Evolutionary conservation across 75 land plant genomes (phyloP).

Genomic region (Sequoiadendron giganteum): DNA sequence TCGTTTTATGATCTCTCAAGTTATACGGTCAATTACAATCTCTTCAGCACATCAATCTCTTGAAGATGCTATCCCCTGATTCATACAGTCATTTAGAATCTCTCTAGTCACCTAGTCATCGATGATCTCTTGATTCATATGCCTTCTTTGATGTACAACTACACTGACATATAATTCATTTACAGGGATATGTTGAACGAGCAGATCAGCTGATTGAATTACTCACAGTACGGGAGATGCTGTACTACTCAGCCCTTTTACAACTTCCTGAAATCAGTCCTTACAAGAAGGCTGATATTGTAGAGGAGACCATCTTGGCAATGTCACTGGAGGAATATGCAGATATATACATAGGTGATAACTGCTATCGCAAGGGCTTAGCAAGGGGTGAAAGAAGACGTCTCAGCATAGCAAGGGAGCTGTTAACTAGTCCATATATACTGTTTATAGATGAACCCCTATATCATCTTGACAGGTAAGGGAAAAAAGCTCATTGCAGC

Average conservation of each 20-base stretch:
- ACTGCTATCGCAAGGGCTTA: constrained; percentile 61
- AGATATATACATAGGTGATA: constrained; percentile 66
- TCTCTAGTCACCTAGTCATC: no score
- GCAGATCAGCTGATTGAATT: constrained; percentile 67
- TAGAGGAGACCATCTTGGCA: constrained; percentile 66
- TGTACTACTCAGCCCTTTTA: constrained; percentile 73
- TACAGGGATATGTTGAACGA: constrained; percentile 71
- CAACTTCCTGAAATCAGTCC: constrained; percentile 69
- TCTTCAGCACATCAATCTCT: no score
- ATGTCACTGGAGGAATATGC: constrained; percentile 84
- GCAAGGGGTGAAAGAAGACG: constrained; percentile 72
- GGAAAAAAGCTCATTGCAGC: not conserved
- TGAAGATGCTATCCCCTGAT: no score
- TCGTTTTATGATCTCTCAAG: no score
- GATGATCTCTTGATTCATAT: no score
- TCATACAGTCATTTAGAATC: no score
- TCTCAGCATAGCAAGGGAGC: constrained; percentile 75
- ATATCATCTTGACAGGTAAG: constrained; percentile 69
- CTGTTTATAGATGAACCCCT: constrained; percentile 82
- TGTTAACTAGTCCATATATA: constrained; percentile 68
- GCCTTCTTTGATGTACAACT: not conserved
- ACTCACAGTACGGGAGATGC: constrained; percentile 73
- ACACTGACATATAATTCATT: not conserved
- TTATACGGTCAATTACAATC: no score
- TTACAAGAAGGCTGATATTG: constrained; percentile 42